phyloP scores from a whole-genome alignment of 2,329 filamentous ascomycete genomes.

The Scedosporium apiospermum region DNA sequence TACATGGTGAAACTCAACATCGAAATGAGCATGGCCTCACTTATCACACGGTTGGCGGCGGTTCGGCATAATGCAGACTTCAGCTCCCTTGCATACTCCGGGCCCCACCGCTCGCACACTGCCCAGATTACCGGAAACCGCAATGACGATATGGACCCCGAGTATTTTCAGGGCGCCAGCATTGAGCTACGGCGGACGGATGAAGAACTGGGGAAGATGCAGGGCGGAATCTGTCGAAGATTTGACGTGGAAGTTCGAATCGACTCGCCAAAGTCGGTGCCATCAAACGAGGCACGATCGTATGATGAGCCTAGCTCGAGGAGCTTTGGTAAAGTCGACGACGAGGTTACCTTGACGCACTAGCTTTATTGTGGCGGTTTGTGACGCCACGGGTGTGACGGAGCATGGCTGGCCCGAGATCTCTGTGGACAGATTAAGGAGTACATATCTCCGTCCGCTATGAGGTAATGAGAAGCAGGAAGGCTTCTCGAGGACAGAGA shows the following conservation, averaged over 20 bases:
- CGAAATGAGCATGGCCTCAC: conserved; percentile 43
- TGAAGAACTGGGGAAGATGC: neutral
- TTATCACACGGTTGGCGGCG: conserved; percentile 31
- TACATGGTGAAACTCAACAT: conserved; percentile 46
- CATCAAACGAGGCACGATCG: neutral
- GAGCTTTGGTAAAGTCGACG: neutral
- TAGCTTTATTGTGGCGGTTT: no score
- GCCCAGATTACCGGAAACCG: neutral
- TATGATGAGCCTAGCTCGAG: neutral
- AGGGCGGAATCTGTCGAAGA: neutral
- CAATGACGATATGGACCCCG: neutral
- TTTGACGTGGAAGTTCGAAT: neutral
- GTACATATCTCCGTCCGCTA: no score
- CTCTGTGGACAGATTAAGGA: no score
- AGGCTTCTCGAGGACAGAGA: no score
- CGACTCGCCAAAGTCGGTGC: neutral
- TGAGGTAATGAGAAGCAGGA: no score
- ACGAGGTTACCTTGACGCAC: neutral
- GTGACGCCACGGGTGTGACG: no score
- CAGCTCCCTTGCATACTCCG: neutral
- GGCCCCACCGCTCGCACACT: neutral
- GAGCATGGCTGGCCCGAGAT: no score
- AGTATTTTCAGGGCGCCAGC: neutral
- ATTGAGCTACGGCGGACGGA: neutral
- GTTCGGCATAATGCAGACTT: neutral